Base-by-base conservation (phyloP, 176 grass and related monocot species). In the Metroxylon sagu region DNA sequence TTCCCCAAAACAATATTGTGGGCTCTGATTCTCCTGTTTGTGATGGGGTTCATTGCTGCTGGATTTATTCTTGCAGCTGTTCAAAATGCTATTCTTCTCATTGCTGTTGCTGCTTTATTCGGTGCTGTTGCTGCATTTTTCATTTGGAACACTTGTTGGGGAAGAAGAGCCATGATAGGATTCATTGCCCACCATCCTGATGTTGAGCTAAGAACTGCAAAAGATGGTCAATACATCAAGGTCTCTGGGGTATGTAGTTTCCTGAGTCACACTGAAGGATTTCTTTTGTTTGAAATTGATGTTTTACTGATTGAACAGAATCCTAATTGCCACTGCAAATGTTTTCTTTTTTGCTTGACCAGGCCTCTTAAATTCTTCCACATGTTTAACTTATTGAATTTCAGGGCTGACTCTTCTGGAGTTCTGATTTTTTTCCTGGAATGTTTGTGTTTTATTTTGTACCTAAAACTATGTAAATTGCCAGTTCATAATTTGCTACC, bases 1-100 rank as follows among this genome's bases (percentile, higher is more conserved):
- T 68, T 68, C 52, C 65, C 65, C 17, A 68, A 68, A 17, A 17
- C 51, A 31, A 18, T 35, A 68, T 52, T 52, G 3, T 66, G 63
- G 63, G 63, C 48, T n/a, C 14, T 66, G 18, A 5, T 66, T 50
- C 63, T 66, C 28, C 25, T 66, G 25, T 66, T 66, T 66, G 49
- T 66, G 23, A 53, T 66, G 63, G 63, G 63, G 5, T 66, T 66
- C 48, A 53, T 66, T 66, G 63, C 63, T 66, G 63, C 49, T 52
- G 63, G 63, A 28, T 66, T 66, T 48, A 66, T 66, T 29, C 49
- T 66, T 66, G 63, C 49, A 52, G 63, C 63, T 66, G 63, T 66
- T 26, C 63, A 29, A 23, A 66, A 66, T 66, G 49, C 19, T 18
- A 52, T 66, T 52, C 48, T 66, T 66, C 63, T 66, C 21, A n/a